A percentile compares a stretch with the other conserved stretches of the same genome.
Evolutionary conservation across 2,329 filamentous ascomycete species (phyloP).

Genomic region (Aspergillus luchuensis): DNA sequence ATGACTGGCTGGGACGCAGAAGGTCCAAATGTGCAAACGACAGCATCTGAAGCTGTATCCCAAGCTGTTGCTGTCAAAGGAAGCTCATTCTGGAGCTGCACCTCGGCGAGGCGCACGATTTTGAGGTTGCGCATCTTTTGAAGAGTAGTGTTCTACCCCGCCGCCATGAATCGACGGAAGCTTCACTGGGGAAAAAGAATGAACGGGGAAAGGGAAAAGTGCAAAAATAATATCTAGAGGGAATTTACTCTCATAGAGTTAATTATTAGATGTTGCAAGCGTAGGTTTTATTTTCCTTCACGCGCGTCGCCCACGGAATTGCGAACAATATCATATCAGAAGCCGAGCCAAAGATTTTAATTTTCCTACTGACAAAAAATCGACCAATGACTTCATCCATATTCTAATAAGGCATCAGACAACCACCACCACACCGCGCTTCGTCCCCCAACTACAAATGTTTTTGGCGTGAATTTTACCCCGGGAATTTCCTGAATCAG

Average conservation of each 20-base stretch:
- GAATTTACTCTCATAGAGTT: slow-evolving; percentile 5
- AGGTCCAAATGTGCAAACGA: slow-evolving; percentile 84
- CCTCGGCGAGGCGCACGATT: slow-evolving; percentile 70
- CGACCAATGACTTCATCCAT: slow-evolving; percentile 48
- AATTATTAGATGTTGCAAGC: not conserved
- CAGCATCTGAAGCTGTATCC: slow-evolving; percentile 76
- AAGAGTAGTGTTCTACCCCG: slow-evolving; percentile 36
- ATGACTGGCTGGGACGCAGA: slow-evolving; percentile 69
- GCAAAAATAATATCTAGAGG: not conserved
- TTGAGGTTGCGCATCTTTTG: slow-evolving; percentile 81
- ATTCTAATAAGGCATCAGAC: slow-evolving; percentile 32
- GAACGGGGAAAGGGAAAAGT: slow-evolving; percentile 10
- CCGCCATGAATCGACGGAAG: slow-evolving; percentile 35
- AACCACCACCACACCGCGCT: slow-evolving; percentile 22
- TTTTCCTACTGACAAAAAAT: slow-evolving; percentile 38
- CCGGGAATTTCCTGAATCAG: slow-evolving; percentile 18
- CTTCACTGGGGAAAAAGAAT: slow-evolving; percentile 4
- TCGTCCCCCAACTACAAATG: slow-evolving; percentile 14
- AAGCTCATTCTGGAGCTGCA: slow-evolving; percentile 61
- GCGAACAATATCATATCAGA: slow-evolving; percentile 26
- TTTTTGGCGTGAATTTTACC: not conserved
- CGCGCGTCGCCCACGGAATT: slow-evolving; percentile 16
- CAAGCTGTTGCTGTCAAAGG: slow-evolving; percentile 77
- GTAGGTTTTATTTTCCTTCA: slow-evolving; percentile 5
- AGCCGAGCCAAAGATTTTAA: slow-evolving; percentile 40